Conservation (phyloP, 305 asterid species). For the Fraxinus nigra region DNA sequence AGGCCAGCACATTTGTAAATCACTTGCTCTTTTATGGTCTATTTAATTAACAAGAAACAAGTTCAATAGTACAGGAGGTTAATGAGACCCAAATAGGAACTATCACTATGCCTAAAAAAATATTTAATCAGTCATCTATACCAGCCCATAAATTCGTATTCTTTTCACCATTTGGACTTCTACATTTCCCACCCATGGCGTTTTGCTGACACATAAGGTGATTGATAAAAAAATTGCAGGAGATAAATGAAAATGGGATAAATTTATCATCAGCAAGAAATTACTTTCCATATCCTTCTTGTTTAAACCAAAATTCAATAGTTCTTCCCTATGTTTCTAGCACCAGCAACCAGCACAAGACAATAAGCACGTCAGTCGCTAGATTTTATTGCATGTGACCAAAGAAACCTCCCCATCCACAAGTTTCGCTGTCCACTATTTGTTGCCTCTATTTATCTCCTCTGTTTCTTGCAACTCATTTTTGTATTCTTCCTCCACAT, state of each 20-base stretch:
- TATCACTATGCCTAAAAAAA: not conserved
- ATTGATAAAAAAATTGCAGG: not conserved
- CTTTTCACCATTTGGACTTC: not conserved
- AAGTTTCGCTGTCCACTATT: not conserved
- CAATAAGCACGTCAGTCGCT: not conserved
- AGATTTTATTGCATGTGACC: not conserved
- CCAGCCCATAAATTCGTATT: not conserved
- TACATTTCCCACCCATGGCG: not conserved
- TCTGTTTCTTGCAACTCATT: constrained; percentile 12
- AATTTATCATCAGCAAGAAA: not conserved
- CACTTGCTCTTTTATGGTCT: not conserved
- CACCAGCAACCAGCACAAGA: not conserved
- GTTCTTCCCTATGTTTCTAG: not conserved
- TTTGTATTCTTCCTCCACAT: not conserved
- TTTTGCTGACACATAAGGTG: not conserved
- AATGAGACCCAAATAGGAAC: not conserved
- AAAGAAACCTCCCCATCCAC: not conserved
- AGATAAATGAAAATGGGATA: not conserved
- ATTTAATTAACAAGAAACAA: not conserved
- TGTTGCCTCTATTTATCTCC: not conserved
- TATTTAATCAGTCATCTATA: not conserved
- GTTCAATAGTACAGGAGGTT: not conserved
- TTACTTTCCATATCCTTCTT: not conserved
- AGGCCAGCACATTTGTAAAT: not conserved
- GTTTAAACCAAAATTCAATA: not conserved